Evolutionary conservation across 2,329 filamentous ascomycete species (phyloP).

Genomic region (Thielaviopsis populi): DNA sequence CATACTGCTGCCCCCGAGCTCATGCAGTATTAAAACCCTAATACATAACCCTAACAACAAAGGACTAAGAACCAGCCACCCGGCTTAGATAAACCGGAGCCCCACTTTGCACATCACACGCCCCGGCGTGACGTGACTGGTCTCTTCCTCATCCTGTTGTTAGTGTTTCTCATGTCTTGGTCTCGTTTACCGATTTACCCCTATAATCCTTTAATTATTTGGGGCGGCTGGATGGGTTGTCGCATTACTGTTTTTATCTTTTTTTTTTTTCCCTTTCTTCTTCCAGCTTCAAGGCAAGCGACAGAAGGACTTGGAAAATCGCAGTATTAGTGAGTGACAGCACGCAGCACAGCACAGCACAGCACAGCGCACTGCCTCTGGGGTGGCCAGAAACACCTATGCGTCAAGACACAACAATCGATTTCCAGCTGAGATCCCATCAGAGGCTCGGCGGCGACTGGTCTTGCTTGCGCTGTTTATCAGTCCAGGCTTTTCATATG

Average conservation of each 20-base stretch:
- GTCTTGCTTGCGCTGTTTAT: background rate
- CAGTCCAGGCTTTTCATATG: background rate
- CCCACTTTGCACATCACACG: conserved; percentile 1
- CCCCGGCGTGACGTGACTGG: background rate
- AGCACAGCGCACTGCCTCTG: too few relatives aligned
- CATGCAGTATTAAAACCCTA: background rate
- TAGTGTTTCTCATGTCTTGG: background rate
- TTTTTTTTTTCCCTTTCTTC: too few relatives aligned
- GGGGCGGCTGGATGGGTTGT: background rate
- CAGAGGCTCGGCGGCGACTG: background rate
- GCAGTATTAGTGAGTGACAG: background rate
- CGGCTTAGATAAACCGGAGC: background rate
- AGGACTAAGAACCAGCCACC: too few relatives aligned
- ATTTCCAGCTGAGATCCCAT: too few relatives aligned
- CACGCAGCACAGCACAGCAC: too few relatives aligned
- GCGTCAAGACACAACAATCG: too few relatives aligned
- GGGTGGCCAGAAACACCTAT: too few relatives aligned
- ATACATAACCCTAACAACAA: background rate
- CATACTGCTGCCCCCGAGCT: too few relatives aligned
- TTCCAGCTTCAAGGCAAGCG: background rate
- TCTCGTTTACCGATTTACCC: background rate
- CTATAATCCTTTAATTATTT: conserved; percentile 4
- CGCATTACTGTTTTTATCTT: background rate
- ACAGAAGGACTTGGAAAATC: background rate
- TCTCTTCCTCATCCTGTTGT: too few relatives aligned